Base-by-base conservation (phyloP, 345 rosid genomes). In the Erodium maritimum region DNA sequence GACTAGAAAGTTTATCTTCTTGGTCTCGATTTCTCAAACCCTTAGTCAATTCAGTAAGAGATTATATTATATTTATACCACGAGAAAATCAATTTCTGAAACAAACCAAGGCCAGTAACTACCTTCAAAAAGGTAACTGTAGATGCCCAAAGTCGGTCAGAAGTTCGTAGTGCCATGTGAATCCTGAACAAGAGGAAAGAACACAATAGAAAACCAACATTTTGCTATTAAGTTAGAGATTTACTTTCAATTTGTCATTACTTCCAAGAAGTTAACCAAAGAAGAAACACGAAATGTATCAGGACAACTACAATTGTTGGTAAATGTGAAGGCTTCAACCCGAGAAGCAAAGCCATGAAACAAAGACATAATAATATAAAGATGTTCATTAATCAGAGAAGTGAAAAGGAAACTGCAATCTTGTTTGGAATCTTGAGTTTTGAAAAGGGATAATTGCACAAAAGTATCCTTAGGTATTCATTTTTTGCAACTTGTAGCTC, bases 1-100 rank as follows among this genome's bases (percentile, higher is more conserved):
- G 71, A 75, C 97, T 89, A 68, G 99, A 82, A 59, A 93, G 69
- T 50, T 73, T 73, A 57, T 93, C 96, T 77, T 89, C 96, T 65
- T 89, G 80, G 68, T 85, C 94, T 58, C 90, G 77, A 61, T 61
- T 80, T 59, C 96, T 73, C 74, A 80, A 46, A 51, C 83, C 86
- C 96, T 88, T 65, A 25, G 59, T 57, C 45, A 60, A 60, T 60
- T 56, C 13, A 25, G 11, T 37, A 54, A 59, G 13, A 45, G 56
- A 45, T 5, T 51, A 17, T n/a, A n/a, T n/a, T n/a, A n/a, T n/a
- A n/a, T n/a, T n/a, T n/a, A n/a, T 4, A 29, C 37, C 33, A 29
- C 37, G 5, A 29, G 37, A 29, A 29, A 29, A 29, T 29, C 37
- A 29, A 22, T 59, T 21, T 55, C 23, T 9, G 50, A 59, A 54